Base-by-base conservation (phyloP, 2,329 filamentous ascomycete species). In the Penicillium sp. region DNA sequence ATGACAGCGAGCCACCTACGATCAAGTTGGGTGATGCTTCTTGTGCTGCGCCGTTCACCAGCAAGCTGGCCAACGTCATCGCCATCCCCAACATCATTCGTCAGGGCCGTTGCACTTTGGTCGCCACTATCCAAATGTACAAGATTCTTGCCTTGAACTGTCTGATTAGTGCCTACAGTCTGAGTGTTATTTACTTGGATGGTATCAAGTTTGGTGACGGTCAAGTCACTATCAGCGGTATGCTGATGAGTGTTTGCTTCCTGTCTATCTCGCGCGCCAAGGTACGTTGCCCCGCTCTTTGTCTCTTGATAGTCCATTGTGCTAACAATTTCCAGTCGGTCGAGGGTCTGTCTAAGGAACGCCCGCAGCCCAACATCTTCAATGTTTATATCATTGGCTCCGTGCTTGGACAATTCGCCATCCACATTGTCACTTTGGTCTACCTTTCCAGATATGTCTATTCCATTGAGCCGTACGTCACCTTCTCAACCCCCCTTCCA, bases 231-330 rank as follows among this genome's bases (percentile, higher is more conserved):
- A 97, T 99, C 66, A 96, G 91, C 64, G 94, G 94, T 64, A 97
- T 99, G 89, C 86, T 99, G 72, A 97, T 99, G 94, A 96, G 92
- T 65, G 94, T 99, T 46, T 99, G 94, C 77, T 99, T 99, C 82
- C 78, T 99, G 66, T 96, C 92, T 56, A 96, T 99, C 67, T 97
- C 94, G n/a, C 88, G 94, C 54, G 94, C 94, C 36, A 94, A 91
- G 79, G 82, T 84, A 75, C 59, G 74, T 21, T 21, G 49, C 21
- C 36, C n/a, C 12, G 15, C 18, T 21, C 13, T n/a, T 39, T 12
- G 12, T 16, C 8, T 33, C 28, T 9, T n/a, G 12, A 13, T 31
- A 13, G 10, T 18, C 24, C 9, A n/a, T 23, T 7, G 39, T 59
- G 34, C 54, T 63, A 53, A 65, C 45, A 9, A 13, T 42, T 13